Base-by-base conservation (phyloP, 1,139 yeast species). In the Kodamaea sp. region DNA sequence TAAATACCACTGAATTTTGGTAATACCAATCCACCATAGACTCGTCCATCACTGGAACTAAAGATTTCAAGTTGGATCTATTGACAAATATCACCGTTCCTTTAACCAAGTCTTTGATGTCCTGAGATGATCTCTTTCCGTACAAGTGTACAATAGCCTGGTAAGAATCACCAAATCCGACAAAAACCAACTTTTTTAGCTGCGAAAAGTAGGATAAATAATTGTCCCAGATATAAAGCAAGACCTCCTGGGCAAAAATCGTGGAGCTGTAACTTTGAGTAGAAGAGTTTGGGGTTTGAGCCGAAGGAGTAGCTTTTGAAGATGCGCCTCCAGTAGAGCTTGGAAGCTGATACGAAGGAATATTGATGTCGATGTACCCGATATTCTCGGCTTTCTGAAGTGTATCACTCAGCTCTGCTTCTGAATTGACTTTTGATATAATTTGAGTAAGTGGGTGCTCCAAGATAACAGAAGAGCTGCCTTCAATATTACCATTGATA, bases 101-200 rank as follows among this genome's bases (percentile, higher is more conserved):
- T 49, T 79, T 80, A 5, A 85, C 88, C 30, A 74, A 44, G n/a
- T 69, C 74, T 39, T 76, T 72, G 23, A 82, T 76, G 32, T 78
- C 81, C 32, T 57, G 65, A 3, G 72, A 59, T 4, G 74, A 67
- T 34, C 97, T 72, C 55, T 90, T 95, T 4, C 96, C 96, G 35
- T 85, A 78, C 21, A 92, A 65, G 59, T 90, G 95, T 2, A 90
- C 94, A 27, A 90, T 75, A 1, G 96, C 87, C 34, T 87, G 82
- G 52, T 87, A 86, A 0, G 97, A 80, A 43, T 88, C 95, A 25
- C 98, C 98, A 42, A 85, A 77, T 2, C 97, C 97, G 24, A 90
- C 74, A 53, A 92, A 80, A 0, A 88, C 82, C 31, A 94, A 58
- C 46, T 85, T 85, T 30, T 77, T 69, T 33, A 87, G 76, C 36